A percentile compares a stretch with the other conserved stretches of the same genome.
Conservation (phyloP, 1,139 yeast genomes). For the Spencermartinsiella ligniputridi region DNA sequence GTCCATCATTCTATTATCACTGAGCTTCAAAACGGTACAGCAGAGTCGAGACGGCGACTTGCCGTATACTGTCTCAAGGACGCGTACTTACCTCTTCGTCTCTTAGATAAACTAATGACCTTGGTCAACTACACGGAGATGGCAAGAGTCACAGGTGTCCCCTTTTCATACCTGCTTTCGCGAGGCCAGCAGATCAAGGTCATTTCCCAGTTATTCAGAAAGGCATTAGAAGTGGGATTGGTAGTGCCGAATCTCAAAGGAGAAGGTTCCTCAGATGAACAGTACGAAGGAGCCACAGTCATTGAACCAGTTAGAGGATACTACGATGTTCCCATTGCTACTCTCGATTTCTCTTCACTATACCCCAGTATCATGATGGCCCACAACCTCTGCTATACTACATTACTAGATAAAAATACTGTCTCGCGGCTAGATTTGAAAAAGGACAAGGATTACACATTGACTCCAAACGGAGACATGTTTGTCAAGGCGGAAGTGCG, state of each 20-base stretch:
- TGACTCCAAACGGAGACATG: slow-evolving; percentile 88
- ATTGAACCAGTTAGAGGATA: slow-evolving; percentile 95
- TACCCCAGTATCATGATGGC: slow-evolving; percentile 99
- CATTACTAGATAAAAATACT: slow-evolving; percentile 65
- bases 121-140: slow-evolving; percentile 95
- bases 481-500: slow-evolving; percentile 72
- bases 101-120: slow-evolving; percentile 91
- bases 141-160: slow-evolving; percentile 99
- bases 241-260: slow-evolving; percentile 87
- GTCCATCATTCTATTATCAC: slow-evolving; percentile 97
- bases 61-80: slow-evolving; percentile 98
- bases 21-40: slow-evolving; percentile 85
- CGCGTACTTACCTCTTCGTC: slow-evolving; percentile 83
- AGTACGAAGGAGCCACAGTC: slow-evolving; percentile 98
- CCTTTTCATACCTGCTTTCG: slow-evolving; percentile 79
- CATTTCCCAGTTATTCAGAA: slow-evolving; percentile 88
- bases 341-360: slow-evolving; percentile 94
- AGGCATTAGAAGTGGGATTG: slow-evolving; percentile 78
- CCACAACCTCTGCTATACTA: slow-evolving; percentile 93
- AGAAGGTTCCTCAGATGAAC: slow-evolving; percentile 78
- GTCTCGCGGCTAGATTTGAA: slow-evolving; percentile 60
- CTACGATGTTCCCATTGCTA: slow-evolving; percentile 95
- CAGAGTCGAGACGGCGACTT: slow-evolving; percentile 87
- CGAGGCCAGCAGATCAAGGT: slow-evolving; percentile 99
- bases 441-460: slow-evolving; percentile 73